A percentile compares a stretch with the other conserved stretches of the same genome.
Conservation (phyloP, 352 stramenopile genomes). For the Phytopythium montanum region DNA sequence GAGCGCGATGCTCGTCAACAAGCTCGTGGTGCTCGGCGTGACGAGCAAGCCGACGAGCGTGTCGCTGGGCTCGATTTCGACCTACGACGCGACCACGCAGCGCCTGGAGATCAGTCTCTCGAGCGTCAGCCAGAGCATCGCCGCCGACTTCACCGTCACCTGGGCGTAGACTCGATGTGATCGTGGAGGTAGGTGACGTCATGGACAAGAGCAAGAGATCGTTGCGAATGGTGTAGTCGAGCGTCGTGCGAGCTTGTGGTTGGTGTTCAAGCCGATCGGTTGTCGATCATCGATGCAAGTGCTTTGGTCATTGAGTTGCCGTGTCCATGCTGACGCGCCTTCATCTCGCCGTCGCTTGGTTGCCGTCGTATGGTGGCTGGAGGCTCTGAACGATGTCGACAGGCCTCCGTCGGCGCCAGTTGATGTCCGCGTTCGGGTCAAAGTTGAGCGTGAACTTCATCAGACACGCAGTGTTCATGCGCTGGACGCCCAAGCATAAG, state of each 20-base stretch:
- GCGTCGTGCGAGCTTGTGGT: no score
- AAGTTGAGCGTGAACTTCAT: slow-evolving; percentile 83
- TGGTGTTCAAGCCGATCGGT: no score
- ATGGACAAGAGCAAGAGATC: no score
- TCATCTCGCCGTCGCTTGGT: neutral
- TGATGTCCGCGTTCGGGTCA: slow-evolving; percentile 52
- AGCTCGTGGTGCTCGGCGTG: slow-evolving; percentile 25
- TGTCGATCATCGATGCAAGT: neutral
- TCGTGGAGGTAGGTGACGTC: no score
- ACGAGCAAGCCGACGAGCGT: slow-evolving; percentile 17
- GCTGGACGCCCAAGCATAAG: slow-evolving; percentile 16
- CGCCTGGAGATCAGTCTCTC: slow-evolving; percentile 24
- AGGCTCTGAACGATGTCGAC: neutral
- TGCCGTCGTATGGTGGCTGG: neutral
- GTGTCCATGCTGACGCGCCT: neutral
- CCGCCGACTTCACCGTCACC: slow-evolving; percentile 19
- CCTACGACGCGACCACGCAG: slow-evolving; percentile 24
- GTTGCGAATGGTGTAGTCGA: no score
- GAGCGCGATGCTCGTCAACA: slow-evolving; percentile 20
- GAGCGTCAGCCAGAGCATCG: slow-evolving; percentile 19
- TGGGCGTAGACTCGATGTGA: slow-evolving; percentile 11
- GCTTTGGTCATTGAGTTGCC: neutral
- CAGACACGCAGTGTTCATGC: slow-evolving; percentile 61
- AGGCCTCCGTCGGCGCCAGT: slow-evolving; percentile 23
- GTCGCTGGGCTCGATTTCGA: slow-evolving; percentile 19